Conservation (phyloP, 768 basidiomycete species). For the Neoboletus magnificus region DNA sequence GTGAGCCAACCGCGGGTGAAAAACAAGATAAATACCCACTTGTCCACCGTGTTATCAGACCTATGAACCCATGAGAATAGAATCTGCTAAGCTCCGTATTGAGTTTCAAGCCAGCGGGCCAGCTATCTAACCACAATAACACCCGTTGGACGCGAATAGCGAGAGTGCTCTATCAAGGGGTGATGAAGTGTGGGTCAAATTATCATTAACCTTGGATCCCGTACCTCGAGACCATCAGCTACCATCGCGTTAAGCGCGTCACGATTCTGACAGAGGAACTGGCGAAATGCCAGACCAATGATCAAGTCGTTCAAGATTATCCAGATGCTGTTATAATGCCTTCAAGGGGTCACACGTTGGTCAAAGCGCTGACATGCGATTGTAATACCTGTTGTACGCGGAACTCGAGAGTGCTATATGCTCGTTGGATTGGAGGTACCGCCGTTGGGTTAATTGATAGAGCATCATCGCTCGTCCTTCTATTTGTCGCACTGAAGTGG, state of each 20-base stretch:
- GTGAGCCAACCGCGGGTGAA: slow-evolving; percentile 7
- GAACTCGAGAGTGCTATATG: slow-evolving; percentile 40
- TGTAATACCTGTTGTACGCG: slow-evolving; percentile 64
- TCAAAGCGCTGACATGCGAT: neutral
- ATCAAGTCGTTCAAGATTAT: slow-evolving; percentile 87
- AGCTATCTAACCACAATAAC: slow-evolving; percentile 84
- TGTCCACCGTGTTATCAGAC: slow-evolving; percentile 66
- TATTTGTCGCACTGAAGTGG: slow-evolving; percentile 52
- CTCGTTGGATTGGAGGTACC: slow-evolving; percentile 35
- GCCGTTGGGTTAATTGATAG: slow-evolving; percentile 39
- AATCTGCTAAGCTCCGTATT: slow-evolving; percentile 91
- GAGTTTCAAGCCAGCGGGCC: slow-evolving; percentile 95
- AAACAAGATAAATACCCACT: slow-evolving; percentile 44
- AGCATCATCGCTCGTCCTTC: slow-evolving; percentile 51
- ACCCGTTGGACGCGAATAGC: slow-evolving; percentile 43
- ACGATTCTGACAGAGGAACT: slow-evolving; percentile 69
- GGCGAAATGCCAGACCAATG: slow-evolving; percentile 69
- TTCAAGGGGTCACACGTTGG: slow-evolving; percentile 27
- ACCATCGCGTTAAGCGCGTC: slow-evolving; percentile 40
- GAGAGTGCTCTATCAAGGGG: slow-evolving; percentile 17
- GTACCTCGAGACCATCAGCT: slow-evolving; percentile 41
- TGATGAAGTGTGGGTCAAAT: neutral
- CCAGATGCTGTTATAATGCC: slow-evolving; percentile 93
- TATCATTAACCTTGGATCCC: neutral
- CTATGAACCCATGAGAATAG: slow-evolving; percentile 69